phyloP scores from a whole-genome alignment of 768 basidiomycete species.

The Tylopilus sp. region DNA sequence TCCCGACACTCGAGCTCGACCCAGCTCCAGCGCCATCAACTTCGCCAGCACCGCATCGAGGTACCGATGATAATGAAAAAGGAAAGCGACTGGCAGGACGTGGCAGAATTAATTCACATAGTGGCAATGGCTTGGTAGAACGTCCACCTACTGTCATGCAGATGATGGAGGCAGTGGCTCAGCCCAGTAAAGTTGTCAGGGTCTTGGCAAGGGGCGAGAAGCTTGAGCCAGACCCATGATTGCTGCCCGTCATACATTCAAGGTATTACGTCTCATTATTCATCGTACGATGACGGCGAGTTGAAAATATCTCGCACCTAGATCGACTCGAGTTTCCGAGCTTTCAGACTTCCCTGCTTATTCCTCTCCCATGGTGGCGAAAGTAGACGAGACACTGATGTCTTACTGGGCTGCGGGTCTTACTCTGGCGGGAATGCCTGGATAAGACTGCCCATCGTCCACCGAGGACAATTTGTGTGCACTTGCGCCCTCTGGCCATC shows the following conservation, averaged over 20 bases:
- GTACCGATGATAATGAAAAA: conserved; percentile 34
- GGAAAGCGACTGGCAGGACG: conserved; percentile 25
- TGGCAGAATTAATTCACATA: conserved; percentile 30
- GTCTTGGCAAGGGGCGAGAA: conserved; percentile 85
- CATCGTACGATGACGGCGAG: neutral
- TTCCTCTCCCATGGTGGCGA: conserved; percentile 14
- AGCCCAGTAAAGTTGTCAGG: conserved; percentile 71
- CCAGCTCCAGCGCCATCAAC: conserved; percentile 28
- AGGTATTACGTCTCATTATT: conserved; percentile 6
- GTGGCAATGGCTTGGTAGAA: conserved; percentile 51
- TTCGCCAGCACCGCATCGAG: conserved; percentile 18
- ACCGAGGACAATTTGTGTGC: conserved; percentile 23
- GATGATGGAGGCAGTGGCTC: conserved; percentile 76
- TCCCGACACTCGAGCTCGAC: conserved; percentile 52
- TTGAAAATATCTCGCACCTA: conserved; percentile 2
- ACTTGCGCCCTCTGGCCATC: conserved; percentile 20
- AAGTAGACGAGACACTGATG: conserved; percentile 22
- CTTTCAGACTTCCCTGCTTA: conserved; percentile 19
- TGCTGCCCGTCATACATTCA: neutral
- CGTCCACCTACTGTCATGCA: conserved; percentile 74
- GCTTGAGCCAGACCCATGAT: conserved; percentile 50
- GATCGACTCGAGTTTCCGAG: conserved; percentile 15
- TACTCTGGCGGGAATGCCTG: conserved; percentile 18
- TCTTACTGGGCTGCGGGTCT: conserved; percentile 25
- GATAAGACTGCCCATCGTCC: conserved; percentile 21